Percentiles rank a stretch among this genome's conserved stretches.
Conservation (phyloP, 2,329 filamentous ascomycete species). For the Helminthosporium solani region DNA sequence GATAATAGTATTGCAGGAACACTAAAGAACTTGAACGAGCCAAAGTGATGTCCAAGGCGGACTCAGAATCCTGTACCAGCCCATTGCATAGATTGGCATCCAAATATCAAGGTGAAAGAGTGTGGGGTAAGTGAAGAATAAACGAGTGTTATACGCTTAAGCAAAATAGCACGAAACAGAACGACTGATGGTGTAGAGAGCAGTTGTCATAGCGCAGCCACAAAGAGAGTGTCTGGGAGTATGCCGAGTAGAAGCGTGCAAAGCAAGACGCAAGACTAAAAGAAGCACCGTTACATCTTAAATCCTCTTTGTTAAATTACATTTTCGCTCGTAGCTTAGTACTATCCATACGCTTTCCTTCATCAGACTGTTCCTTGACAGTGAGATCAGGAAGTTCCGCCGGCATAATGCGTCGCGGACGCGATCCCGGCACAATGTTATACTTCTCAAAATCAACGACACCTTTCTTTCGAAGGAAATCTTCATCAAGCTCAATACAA, state of each 20-base stretch:
- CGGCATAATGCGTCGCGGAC: conserved; percentile 78
- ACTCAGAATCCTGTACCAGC: too few relatives aligned
- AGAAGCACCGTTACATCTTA: too few relatives aligned
- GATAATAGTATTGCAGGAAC: too few relatives aligned
- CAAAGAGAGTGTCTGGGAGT: background rate
- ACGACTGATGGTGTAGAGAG: conserved; percentile 4
- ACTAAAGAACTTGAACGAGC: too few relatives aligned
- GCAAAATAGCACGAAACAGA: background rate
- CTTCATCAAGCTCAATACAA: conserved; percentile 72
- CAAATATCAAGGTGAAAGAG: background rate
- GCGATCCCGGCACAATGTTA: conserved; percentile 62
- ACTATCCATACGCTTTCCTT: conserved; percentile 72
- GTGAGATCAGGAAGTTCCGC: conserved; percentile 64
- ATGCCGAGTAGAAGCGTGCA: background rate
- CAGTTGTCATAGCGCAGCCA: background rate
- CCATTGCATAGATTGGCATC: too few relatives aligned
- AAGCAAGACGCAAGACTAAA: too few relatives aligned
- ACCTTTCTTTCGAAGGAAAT: conserved; percentile 69
- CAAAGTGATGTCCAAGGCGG: too few relatives aligned
- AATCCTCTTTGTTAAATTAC: background rate
- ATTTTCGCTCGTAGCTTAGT: conserved; percentile 28
- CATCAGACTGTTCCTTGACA: conserved; percentile 77
- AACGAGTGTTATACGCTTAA: background rate
- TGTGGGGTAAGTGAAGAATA: background rate
- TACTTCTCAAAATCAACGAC: conserved; percentile 74